Evolutionary conservation across 352 stramenopile species (phyloP).

Genomic region (Globisporangium abappressorium): DNA sequence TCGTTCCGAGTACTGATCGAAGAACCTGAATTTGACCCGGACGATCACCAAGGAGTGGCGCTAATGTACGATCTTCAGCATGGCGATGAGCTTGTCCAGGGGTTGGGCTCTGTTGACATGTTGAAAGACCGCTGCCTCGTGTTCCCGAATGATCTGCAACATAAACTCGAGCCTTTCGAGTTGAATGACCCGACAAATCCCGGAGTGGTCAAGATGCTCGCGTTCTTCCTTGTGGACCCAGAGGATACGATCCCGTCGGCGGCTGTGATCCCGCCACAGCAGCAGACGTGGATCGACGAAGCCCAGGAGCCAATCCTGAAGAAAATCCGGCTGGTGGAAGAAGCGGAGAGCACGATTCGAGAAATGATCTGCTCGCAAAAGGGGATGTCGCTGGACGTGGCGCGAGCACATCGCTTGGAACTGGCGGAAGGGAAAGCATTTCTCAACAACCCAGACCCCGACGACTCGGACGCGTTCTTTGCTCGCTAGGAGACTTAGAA

Average conservation of each 20-base stretch:
- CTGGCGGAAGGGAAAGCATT: slow-evolving; percentile 25
- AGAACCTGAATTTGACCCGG: slow-evolving; percentile 25
- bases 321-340: slow-evolving; percentile 15
- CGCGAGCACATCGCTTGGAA: slow-evolving; percentile 18
- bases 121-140: slow-evolving; percentile 27
- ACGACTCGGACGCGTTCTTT: slow-evolving; percentile 9
- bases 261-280: slow-evolving; percentile 33
- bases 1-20: slow-evolving; percentile 30
- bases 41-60: slow-evolving; percentile 23
- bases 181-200: slow-evolving; percentile 26
- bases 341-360: slow-evolving; percentile 15
- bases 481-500: slow-evolving; percentile 4
- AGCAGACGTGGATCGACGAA: slow-evolving; percentile 28
- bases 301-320: slow-evolving; percentile 10
- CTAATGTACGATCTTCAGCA: slow-evolving; percentile 27
- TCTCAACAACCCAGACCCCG: neutral
- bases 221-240: slow-evolving; percentile 50
- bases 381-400: slow-evolving; percentile 12
- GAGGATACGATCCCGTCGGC: slow-evolving; percentile 28
- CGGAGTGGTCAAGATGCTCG: slow-evolving; percentile 39
- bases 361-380: slow-evolving; percentile 17
- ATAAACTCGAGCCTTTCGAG: slow-evolving; percentile 45
- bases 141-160: slow-evolving; percentile 41
- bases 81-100: slow-evolving; percentile 24
- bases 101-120: slow-evolving; percentile 20